Evolutionary conservation across 768 basidiomycete genomes (phyloP), one percentile per base, ranked within the genome.

Genomic region (Galerina marginata): DNA sequence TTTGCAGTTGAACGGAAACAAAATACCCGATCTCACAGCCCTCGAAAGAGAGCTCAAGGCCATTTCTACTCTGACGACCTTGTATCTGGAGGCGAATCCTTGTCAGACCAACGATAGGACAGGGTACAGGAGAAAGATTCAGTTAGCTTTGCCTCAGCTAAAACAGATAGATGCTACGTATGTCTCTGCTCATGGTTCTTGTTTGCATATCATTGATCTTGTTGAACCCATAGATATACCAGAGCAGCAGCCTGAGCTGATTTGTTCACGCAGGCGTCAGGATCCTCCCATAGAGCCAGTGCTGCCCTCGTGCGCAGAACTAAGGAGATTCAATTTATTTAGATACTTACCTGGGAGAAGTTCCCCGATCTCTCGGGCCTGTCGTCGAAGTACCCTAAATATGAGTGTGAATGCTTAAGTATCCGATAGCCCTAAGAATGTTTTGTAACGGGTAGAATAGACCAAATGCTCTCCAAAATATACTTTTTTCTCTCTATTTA

Each of bases 81-180:
- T 99, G 6, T 99, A 99, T 72, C 85, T 99, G 25, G 97, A 99
- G 76, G 90, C 86, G 4, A 99, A 99, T 70, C 97, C 97, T 2
- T 91, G 94, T 64, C 95, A 99, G 71, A 81, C 74, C 46, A 81
- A 79, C 12, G 93, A 98, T 68, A 89, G 85, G 73, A 78, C 83
- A 2, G 84, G 81, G 20, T 99, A 99, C 72, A 79, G 95, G 66
- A 81, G 96, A 54, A 99, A 97, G 77, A 82, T 99, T 55, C 93
- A 92, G 72, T 76, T 99, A 40, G 88, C 88, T 3, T 78, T 97
- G 20, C 96, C 96, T 0, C 93, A 96, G 67, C 75, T 99, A 57
- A 86, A 86, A 69, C 97, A 99, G 75, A 89, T 99, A 52, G 97
- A 99, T 75, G 97, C 97, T 43, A 98, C 92, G 90, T 98, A 69